Evolutionary conservation across 2,329 filamentous ascomycete genomes (phyloP).

Genomic region (Achaetomium macrosporum): DNA sequence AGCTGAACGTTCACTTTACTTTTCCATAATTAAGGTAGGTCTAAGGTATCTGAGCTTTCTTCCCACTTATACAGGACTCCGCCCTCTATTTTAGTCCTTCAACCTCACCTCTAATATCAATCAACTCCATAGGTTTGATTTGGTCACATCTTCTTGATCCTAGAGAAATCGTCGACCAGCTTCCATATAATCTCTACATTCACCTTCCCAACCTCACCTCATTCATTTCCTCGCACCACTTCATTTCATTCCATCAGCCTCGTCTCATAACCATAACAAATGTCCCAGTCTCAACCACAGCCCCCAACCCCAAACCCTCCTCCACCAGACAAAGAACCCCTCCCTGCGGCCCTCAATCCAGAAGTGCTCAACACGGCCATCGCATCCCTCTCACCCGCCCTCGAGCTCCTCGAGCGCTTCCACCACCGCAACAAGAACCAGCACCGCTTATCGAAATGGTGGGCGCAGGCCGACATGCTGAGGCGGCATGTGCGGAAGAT

Average conservation of each 20-base stretch:
- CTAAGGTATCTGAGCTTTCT: no score
- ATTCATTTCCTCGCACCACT: neutral
- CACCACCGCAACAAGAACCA: slow-evolving; percentile 88
- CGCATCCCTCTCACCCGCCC: slow-evolving; percentile 34
- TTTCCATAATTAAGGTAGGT: no score
- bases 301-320: neutral
- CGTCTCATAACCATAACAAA: neutral
- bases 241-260: neutral
- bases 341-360: neutral
- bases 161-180: no score
- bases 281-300: neutral
- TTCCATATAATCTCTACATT: no score
- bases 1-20: neutral
- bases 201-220: neutral
- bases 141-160: no score
- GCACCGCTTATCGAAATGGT: slow-evolving; percentile 78
- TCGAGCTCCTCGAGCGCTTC: slow-evolving; percentile 62
- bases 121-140: no score
- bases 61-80: neutral
- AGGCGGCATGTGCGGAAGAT: slow-evolving; percentile 60
- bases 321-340: neutral
- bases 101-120: no score
- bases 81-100: neutral
- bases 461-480: slow-evolving; percentile 63
- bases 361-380: slow-evolving; percentile 1